phyloP scores from a whole-genome alignment of 2,329 filamentous ascomycete species.

The Claviceps sp. region DNA sequence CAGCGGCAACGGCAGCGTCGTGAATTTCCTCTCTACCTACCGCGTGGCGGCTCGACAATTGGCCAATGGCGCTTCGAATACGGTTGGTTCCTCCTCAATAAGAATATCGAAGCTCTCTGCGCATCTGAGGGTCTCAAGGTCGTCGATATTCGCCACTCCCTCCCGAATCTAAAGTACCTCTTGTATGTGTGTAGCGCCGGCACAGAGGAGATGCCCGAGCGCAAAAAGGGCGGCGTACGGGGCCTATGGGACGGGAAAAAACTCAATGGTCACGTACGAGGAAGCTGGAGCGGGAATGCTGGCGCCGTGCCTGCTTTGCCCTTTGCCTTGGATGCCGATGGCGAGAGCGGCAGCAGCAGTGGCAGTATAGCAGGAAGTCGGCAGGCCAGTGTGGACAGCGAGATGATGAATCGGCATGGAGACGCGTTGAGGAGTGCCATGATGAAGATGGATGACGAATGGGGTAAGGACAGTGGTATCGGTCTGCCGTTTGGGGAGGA shows the following conservation, averaged over 20 bases:
- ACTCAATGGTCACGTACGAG: slow-evolving; percentile 20
- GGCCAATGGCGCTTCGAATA: slow-evolving; percentile 91
- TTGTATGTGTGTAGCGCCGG: slow-evolving; percentile 82
- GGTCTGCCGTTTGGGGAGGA: slow-evolving; percentile 32
- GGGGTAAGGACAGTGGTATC: slow-evolving; percentile 13
- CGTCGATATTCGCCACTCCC: slow-evolving; percentile 79
- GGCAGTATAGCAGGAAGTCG: slow-evolving; percentile 23
- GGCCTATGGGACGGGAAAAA: slow-evolving; percentile 41
- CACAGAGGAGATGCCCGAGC: slow-evolving; percentile 45
- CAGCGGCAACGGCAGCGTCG: slow-evolving; percentile 33
- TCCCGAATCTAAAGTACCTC: slow-evolving; percentile 88
- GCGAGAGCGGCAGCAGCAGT: slow-evolving; percentile 24
- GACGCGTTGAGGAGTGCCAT: slow-evolving; percentile 24
- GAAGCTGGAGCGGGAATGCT: slow-evolving; percentile 11
- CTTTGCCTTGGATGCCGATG: slow-evolving; percentile 11
- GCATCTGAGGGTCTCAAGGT: slow-evolving; percentile 58
- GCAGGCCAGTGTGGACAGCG: slow-evolving; percentile 31
- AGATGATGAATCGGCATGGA: slow-evolving; percentile 23
- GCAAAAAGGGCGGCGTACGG: slow-evolving; percentile 47
- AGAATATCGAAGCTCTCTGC: slow-evolving; percentile 67
- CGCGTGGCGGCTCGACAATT: slow-evolving; percentile 44
- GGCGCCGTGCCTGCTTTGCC: slow-evolving; percentile 10
- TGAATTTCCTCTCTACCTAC: slow-evolving; percentile 68
- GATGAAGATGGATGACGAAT: slow-evolving; percentile 9
- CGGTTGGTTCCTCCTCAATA: slow-evolving; percentile 91